Percentiles rank a stretch among this genome's conserved stretches.
Evolutionary conservation across 768 basidiomycete genomes (phyloP).

Genomic region (Zangia roseola): DNA sequence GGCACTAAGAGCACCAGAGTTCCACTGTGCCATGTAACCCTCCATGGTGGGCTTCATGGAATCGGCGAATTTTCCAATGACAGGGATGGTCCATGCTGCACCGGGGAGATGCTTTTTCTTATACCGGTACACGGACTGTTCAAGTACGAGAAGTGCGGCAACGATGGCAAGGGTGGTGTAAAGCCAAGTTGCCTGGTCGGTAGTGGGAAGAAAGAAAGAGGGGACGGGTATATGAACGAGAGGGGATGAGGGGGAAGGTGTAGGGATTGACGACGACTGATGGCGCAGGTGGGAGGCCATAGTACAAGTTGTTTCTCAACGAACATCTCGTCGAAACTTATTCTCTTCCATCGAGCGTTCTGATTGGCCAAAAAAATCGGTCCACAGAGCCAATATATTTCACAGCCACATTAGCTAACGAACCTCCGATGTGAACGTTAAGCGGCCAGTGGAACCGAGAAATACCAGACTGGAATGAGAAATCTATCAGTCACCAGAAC

Average conservation of each 20-base stretch:
- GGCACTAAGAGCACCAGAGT: constrained; percentile 82
- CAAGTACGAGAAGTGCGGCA: constrained; percentile 73
- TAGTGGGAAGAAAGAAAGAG: constrained; percentile 39
- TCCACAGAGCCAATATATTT: constrained; percentile 7
- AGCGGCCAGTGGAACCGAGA: too few relatives aligned
- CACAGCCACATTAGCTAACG: constrained; percentile 24
- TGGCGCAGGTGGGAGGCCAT: constrained; percentile 36
- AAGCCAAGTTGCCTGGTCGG: constrained; percentile 45
- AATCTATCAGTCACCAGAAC: too few relatives aligned
- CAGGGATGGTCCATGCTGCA: constrained; percentile 88
- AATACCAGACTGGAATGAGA: too few relatives aligned
- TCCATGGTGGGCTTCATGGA: constrained; percentile 91
- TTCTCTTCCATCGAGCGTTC: not conserved
- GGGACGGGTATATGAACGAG: constrained; percentile 47
- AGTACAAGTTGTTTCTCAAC: not conserved
- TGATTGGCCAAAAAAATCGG: constrained; percentile 31
- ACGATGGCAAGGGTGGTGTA: constrained; percentile 72
- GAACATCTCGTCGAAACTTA: not conserved
- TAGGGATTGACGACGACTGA: constrained; percentile 33
- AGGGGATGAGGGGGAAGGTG: constrained; percentile 43
- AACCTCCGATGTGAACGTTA: too few relatives aligned
- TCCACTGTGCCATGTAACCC: constrained; percentile 90
- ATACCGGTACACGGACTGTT: constrained; percentile 84
- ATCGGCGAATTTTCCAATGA: constrained; percentile 96
- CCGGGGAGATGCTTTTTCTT: constrained; percentile 92